A percentile compares a stretch with the other conserved stretches of the same genome.
These are phyloP conservation scores for Lasiosphaeriaceae sp. DNA, from an alignment of 495 filamentous ascomycete genomes.

Conservation along the genomic window DNA sequence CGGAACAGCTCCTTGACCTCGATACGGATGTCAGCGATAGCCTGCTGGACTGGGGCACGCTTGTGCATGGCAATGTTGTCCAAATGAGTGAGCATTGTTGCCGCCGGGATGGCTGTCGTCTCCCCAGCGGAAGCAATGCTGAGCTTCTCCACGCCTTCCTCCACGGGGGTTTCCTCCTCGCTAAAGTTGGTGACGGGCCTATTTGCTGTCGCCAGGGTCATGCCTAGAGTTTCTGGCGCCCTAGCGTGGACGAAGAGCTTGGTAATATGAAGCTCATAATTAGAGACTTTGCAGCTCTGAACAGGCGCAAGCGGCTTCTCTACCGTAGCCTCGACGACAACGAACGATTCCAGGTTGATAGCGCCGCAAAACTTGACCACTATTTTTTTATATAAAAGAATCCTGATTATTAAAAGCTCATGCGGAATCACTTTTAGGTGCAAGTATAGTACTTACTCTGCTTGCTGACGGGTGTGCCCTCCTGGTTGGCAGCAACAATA, in stretches of 20 bases:
- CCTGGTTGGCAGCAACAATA: constrained; percentile 54
- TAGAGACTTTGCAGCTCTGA: constrained; percentile 69
- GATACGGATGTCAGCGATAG: constrained; percentile 75
- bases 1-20: constrained; percentile 78
- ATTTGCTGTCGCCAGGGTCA: constrained; percentile 66
- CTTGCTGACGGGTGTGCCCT: constrained; percentile 52
- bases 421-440: no score
- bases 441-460: no score
- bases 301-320: constrained; percentile 79
- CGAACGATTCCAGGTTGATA: constrained; percentile 77
- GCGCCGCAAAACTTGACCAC: constrained; percentile 88
- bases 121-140: constrained; percentile 22
- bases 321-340: constrained; percentile 75
- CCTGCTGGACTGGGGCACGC: constrained; percentile 80
- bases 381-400: no score
- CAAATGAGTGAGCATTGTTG: constrained; percentile 70
- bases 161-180: constrained; percentile 58
- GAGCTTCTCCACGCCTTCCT: constrained; percentile 55
- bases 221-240: constrained; percentile 60
- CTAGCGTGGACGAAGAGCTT: constrained; percentile 67
- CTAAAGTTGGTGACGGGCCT: constrained; percentile 62
- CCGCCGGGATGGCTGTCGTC: constrained; percentile 59
- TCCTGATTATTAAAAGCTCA: no score
- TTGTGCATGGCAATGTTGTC: constrained; percentile 90
- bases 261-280: constrained; percentile 80